Conservation (phyloP, 176 grass and related monocot genomes). For the Thinopyrum elongatum region DNA sequence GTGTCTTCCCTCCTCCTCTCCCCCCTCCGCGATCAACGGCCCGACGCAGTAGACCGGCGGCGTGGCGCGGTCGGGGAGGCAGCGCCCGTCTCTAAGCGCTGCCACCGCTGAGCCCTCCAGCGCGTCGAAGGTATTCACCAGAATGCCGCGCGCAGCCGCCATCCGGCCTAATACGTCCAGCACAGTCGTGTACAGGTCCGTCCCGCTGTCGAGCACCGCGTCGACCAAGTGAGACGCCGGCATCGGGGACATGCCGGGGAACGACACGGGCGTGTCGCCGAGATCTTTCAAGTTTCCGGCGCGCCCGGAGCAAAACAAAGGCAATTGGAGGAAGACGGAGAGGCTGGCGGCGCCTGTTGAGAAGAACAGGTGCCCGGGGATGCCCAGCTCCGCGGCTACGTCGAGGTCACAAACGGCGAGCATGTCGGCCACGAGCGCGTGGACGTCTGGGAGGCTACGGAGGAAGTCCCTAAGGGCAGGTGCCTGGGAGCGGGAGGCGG, state of each 20-base stretch:
- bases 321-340: slow-evolving; percentile 40
- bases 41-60: slow-evolving; percentile 40
- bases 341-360: slow-evolving; percentile 34
- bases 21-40: not conserved
- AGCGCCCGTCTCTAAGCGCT: slow-evolving; percentile 12
- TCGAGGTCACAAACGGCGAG: slow-evolving; percentile 39
- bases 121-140: slow-evolving; percentile 39
- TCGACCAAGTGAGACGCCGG: slow-evolving; percentile 39
- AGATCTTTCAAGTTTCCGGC: slow-evolving; percentile 30
- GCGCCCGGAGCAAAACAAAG: not conserved
- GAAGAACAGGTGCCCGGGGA: slow-evolving; percentile 38
- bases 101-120: slow-evolving; percentile 20
- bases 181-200: not conserved
- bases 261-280: slow-evolving; percentile 19
- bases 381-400: slow-evolving; percentile 28
- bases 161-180: not conserved
- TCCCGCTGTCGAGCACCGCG: slow-evolving; percentile 17
- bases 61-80: not conserved
- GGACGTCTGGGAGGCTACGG: slow-evolving; percentile 8
- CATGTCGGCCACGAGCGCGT: slow-evolving; percentile 49
- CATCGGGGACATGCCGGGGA: slow-evolving; percentile 37
- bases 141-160: slow-evolving; percentile 12
- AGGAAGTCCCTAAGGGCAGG: slow-evolving; percentile 25
- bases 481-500: slow-evolving; percentile 16
- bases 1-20: not conserved